These are phyloP conservation scores for Fusarium burgessii DNA, from an alignment of 2,329 filamentous ascomycete genomes.

Conservation along the genomic window DNA sequence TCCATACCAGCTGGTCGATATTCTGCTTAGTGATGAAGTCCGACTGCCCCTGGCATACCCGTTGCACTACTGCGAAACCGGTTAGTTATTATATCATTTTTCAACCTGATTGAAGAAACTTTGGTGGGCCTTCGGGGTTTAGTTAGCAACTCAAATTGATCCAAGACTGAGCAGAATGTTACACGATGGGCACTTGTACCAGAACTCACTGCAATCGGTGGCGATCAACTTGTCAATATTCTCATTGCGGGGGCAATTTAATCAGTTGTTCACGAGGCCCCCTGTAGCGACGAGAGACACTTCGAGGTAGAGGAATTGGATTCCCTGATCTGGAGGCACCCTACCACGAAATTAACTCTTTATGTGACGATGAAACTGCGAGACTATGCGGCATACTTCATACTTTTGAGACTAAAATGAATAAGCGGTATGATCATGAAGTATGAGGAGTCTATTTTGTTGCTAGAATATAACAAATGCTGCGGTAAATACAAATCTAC, in stretches of 20 bases:
- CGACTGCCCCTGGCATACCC: not conserved
- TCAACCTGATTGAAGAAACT: not conserved
- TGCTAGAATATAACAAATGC: not conserved
- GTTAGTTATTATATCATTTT: not conserved
- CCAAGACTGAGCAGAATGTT: not conserved
- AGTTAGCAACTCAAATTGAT: not conserved
- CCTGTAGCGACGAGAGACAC: not conserved
- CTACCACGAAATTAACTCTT: too few relatives aligned
- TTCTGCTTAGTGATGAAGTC: not conserved
- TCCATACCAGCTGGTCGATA: too few relatives aligned
- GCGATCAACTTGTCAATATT: not conserved
- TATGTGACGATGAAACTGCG: too few relatives aligned
- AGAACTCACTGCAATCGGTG: not conserved
- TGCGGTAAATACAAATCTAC: not conserved
- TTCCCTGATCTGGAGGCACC: fast-evolving
- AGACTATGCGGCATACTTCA: not conserved
- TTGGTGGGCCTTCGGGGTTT: not conserved
- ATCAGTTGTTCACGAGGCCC: too few relatives aligned
- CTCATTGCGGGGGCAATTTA: not conserved
- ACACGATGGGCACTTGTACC: not conserved
- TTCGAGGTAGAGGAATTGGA: fast-evolving
- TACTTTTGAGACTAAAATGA: too few relatives aligned
- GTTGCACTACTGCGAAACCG: not conserved
- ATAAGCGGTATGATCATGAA: too few relatives aligned
- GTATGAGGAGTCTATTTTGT: fast-evolving